Percentiles rank a stretch among this genome's conserved stretches.
These are phyloP conservation scores for Saccharomycopsis sp. DNA, from an alignment of 805 yeast genomes.

Conservation along the genomic window DNA sequence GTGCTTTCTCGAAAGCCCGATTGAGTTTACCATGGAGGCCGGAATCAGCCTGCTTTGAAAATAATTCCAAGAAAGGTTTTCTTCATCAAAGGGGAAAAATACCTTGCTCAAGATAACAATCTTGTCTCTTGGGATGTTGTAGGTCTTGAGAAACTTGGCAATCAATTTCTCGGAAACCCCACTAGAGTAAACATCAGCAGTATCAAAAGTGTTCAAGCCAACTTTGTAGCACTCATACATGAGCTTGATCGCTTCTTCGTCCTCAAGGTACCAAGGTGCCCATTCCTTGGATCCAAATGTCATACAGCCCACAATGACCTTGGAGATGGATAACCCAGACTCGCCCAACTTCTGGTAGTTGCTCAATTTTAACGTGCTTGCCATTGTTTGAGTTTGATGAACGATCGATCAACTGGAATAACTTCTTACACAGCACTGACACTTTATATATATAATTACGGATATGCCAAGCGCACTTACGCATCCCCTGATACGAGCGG, in stretches of 20 bases:
- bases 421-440: too few species aligned
- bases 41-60: neutral
- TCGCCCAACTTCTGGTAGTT: slow-evolving; percentile 23
- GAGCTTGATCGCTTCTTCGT: slow-evolving; percentile 34
- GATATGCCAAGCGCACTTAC: too few species aligned
- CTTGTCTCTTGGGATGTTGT: slow-evolving; percentile 29
- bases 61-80: neutral
- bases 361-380: neutral
- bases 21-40: slow-evolving; percentile 23
- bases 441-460: too few species aligned
- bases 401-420: too few species aligned
- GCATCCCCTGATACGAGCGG: too few species aligned
- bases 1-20: slow-evolving; percentile 38
- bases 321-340: slow-evolving; percentile 32
- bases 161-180: slow-evolving; percentile 40
- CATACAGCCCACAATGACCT: slow-evolving; percentile 35
- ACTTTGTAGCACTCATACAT: slow-evolving; percentile 37
- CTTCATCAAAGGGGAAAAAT: slow-evolving; percentile 27
- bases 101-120: slow-evolving; percentile 44
- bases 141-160: slow-evolving; percentile 45
- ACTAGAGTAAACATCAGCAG: slow-evolving; percentile 41
- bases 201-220: slow-evolving; percentile 42
- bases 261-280: slow-evolving; percentile 39
- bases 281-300: slow-evolving; percentile 25
- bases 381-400: too few species aligned